phyloP scores from a whole-genome alignment of 441 rosid species.

The Geranium incanum region DNA sequence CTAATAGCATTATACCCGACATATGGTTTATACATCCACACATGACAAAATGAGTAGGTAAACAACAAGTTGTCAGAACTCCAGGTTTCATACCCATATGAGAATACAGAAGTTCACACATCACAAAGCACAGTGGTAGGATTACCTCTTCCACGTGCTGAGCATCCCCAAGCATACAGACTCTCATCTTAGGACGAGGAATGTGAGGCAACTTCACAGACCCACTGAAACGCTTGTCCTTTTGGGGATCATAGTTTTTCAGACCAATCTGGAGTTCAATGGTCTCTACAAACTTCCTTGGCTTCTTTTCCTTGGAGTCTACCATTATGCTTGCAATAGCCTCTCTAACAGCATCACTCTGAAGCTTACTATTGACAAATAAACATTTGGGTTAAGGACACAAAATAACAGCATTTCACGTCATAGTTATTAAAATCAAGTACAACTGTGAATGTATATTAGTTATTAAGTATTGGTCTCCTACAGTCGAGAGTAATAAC shows the following conservation, averaged over 20 bases:
- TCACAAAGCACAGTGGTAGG: not conserved
- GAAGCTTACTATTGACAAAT: slow-evolving; percentile 61
- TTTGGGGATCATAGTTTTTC: slow-evolving; percentile 92
- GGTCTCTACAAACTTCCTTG: slow-evolving; percentile 69
- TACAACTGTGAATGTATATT: too few relatives aligned
- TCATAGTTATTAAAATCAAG: not conserved
- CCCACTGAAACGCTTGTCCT: slow-evolving; percentile 94
- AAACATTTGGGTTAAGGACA: not conserved
- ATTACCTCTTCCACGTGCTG: slow-evolving; percentile 90
- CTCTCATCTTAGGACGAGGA: slow-evolving; percentile 93
- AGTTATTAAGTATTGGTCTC: too few relatives aligned
- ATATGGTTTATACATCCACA: too few relatives aligned
- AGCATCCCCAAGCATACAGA: slow-evolving; percentile 96
- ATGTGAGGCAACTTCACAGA: slow-evolving; percentile 83
- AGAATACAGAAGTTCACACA: not conserved
- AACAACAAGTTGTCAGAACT: not conserved
- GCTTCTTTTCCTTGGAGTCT: slow-evolving; percentile 51
- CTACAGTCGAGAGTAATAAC: not conserved
- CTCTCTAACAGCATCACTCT: slow-evolving; percentile 74
- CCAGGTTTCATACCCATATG: not conserved
- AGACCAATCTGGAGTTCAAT: slow-evolving; percentile 91
- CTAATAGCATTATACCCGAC: too few relatives aligned
- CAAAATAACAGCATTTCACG: not conserved
- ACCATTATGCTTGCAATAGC: slow-evolving; percentile 51
- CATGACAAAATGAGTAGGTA: not conserved